A percentile compares a stretch with the other conserved stretches of the same genome.
These are phyloP conservation scores for Magnolia sinica DNA, from an alignment of 164 flowering plant species.

Conservation along the genomic window DNA sequence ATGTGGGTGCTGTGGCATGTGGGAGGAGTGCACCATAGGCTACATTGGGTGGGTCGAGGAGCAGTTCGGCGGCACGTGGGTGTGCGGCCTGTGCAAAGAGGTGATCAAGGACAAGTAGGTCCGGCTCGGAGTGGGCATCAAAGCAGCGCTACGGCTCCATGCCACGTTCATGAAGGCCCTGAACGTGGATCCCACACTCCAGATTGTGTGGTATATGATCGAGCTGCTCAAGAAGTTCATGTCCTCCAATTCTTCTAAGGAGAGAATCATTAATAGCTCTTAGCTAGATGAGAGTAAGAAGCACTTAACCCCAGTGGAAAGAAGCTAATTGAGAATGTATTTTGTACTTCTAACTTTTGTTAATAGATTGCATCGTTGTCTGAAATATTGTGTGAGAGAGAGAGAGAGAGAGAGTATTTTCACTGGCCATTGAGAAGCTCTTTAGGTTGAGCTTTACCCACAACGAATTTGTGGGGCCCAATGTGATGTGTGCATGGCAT, in stretches of 20 bases:
- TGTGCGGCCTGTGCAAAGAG: conserved; percentile 8
- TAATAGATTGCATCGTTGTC: too few relatives aligned
- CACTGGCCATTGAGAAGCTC: too few relatives aligned
- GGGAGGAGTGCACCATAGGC: conserved; percentile 11
- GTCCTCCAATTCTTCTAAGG: conserved; percentile 4
- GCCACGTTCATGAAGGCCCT: conserved; percentile 13
- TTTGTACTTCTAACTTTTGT: background rate
- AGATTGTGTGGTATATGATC: conserved; percentile 13
- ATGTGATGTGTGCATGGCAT: too few relatives aligned
- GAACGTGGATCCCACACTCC: conserved; percentile 11
- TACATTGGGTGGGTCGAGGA: conserved; percentile 23
- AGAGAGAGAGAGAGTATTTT: too few relatives aligned
- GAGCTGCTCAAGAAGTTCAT: conserved; percentile 20
- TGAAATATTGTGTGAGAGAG: too few relatives aligned
- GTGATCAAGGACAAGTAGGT: conserved; percentile 28
- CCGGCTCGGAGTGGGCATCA: conserved; percentile 20
- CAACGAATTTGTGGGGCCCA: too few relatives aligned
- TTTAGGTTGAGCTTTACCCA: too few relatives aligned
- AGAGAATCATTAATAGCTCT: background rate
- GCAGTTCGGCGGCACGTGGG: conserved; percentile 18
- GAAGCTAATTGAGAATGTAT: background rate
- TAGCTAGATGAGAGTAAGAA: background rate
- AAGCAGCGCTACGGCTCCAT: conserved; percentile 20
- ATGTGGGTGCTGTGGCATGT: conserved; percentile 15
- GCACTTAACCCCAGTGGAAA: background rate